Percentiles rank a stretch among this genome's conserved stretches.
These are phyloP conservation scores for Psilocybe cubensis DNA, from an alignment of 768 basidiomycete species.

Conservation along the genomic window DNA sequence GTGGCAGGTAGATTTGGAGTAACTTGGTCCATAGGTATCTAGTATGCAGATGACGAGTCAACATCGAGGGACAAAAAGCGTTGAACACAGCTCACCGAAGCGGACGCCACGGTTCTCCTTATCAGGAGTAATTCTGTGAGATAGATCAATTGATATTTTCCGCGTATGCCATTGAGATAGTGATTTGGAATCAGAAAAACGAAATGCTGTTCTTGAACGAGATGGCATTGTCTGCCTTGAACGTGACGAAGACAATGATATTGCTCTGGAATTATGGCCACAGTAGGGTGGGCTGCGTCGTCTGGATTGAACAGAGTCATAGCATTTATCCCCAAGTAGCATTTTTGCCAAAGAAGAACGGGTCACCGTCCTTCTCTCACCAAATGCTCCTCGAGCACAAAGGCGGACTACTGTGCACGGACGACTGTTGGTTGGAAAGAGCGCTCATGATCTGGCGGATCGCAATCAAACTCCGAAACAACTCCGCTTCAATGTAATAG, in stretches of 20 bases:
- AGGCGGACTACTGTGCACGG: too few relatives aligned
- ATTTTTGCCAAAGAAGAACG: background rate
- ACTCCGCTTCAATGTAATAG: too few relatives aligned
- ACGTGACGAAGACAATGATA: background rate
- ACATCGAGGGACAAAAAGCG: background rate
- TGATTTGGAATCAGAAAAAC: background rate
- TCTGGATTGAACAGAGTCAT: background rate
- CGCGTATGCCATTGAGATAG: too few relatives aligned
- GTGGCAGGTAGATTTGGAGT: background rate
- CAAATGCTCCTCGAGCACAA: background rate
- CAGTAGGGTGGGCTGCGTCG: background rate
- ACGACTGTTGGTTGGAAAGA: too few relatives aligned
- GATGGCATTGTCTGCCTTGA: background rate
- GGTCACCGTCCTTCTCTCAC: background rate
- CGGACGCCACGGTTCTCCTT: too few relatives aligned
- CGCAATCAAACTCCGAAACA: too few relatives aligned
- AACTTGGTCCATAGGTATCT: background rate
- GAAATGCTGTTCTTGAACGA: background rate
- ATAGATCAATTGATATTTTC: too few relatives aligned
- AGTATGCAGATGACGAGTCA: background rate
- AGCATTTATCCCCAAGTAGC: background rate
- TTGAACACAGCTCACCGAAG: background rate
- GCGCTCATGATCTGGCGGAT: too few relatives aligned
- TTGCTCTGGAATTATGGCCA: background rate
- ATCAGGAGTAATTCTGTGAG: too few relatives aligned